A percentile compares a stretch with the other conserved stretches of the same genome.
phyloP scores from a whole-genome alignment of 257 asterid genomes.

The Przewalskia tangutica region DNA sequence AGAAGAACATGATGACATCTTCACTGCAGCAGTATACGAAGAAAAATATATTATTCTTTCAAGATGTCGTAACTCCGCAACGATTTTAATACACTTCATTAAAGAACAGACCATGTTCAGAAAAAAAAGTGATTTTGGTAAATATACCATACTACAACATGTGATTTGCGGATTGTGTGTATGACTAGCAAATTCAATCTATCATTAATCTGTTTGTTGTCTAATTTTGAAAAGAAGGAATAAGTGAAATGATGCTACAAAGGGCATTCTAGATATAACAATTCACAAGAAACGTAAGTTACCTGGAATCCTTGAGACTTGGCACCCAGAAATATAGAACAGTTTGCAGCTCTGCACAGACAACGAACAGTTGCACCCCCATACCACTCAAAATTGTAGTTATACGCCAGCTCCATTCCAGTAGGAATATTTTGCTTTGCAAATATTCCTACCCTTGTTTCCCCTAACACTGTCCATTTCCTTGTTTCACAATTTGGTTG shows the following conservation, averaged over 20 bases:
- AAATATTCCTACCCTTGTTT: conserved; percentile 84
- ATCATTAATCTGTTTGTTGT: neutral
- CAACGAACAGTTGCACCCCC: conserved; percentile 92
- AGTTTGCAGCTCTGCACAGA: conserved; percentile 82
- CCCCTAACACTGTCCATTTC: conserved; percentile 92
- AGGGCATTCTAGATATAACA: neutral
- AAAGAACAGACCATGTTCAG: neutral
- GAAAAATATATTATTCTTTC: neutral
- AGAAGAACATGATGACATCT: neutral
- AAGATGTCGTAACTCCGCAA: neutral
- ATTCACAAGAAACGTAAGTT: conserved; percentile 1
- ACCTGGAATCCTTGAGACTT: conserved; percentile 98
- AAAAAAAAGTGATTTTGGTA: neutral
- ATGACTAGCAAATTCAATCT: neutral
- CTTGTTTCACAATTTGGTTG: conserved; percentile 93
- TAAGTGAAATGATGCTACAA: neutral
- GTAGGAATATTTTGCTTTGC: conserved; percentile 54
- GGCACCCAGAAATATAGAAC: conserved; percentile 90
- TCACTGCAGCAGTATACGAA: neutral
- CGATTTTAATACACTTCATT: neutral
- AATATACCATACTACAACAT: neutral
- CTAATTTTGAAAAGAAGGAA: neutral
- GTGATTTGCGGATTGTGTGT: neutral
- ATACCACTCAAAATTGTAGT: conserved; percentile 91
- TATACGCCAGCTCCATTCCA: conserved; percentile 71